Conservation (phyloP, 805 yeast genomes). For the Saccharomycopsis lassenensis region DNA sequence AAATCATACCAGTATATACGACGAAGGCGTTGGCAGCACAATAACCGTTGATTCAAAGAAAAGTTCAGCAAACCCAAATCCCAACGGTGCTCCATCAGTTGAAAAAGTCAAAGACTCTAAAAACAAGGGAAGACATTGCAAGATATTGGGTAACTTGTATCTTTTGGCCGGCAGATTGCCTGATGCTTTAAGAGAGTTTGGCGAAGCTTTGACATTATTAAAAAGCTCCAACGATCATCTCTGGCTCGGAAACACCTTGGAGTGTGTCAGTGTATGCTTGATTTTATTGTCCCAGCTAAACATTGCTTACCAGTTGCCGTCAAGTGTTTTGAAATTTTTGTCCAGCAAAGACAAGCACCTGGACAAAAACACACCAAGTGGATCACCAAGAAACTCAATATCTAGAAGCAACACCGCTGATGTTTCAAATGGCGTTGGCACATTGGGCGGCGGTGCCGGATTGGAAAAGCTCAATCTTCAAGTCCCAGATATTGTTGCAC, state of each 20-base stretch:
- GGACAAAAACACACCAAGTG: conserved; percentile 23
- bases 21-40: conserved; percentile 14
- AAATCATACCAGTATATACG: conserved; percentile 19
- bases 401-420: conserved; percentile 19
- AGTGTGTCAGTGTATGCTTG: conserved; percentile 61
- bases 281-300: conserved; percentile 48
- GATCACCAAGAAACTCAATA: conserved; percentile 41
- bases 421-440: conserved; percentile 17
- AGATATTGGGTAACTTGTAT: conserved; percentile 65
- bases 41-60: conserved; percentile 4
- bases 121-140: conserved; percentile 62
- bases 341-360: conserved; percentile 13
- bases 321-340: conserved; percentile 19
- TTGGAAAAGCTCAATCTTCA: conserved; percentile 17
- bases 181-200: conserved; percentile 61
- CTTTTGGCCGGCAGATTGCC: conserved; percentile 68
- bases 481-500: conserved; percentile 27
- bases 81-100: conserved; percentile 6
- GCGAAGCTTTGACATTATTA: conserved; percentile 57
- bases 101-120: conserved; percentile 28
- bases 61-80: conserved; percentile 4
- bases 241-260: conserved; percentile 87
- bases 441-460: conserved; percentile 20
- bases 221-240: conserved; percentile 60
- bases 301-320: conserved; percentile 38